These are phyloP conservation scores for Cutaneotrichosporon cyanovorans DNA, from an alignment of 1,284 basidiomycete genomes.

Conservation along the genomic window DNA sequence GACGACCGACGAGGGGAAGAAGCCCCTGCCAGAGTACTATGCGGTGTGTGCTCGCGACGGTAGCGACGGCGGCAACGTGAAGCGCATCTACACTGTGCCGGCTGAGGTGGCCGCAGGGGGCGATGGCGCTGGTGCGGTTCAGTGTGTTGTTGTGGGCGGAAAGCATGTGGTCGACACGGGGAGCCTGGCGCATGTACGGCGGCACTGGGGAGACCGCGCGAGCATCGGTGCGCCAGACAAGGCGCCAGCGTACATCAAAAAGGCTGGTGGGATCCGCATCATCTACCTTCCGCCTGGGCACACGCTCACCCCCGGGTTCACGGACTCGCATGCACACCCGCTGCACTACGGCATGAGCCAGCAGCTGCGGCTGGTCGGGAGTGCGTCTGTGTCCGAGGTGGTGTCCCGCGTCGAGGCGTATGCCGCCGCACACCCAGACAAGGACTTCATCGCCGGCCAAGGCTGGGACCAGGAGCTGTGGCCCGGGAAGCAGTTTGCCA, in stretches of 20 bases:
- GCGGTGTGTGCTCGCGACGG: constrained; percentile 33
- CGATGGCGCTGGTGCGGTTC: constrained; percentile 41
- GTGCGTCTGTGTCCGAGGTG: constrained; percentile 56
- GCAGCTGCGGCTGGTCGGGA: constrained; percentile 57
- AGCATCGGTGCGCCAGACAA: constrained; percentile 21
- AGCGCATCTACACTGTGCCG: constrained; percentile 31
- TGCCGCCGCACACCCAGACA: constrained; percentile 55
- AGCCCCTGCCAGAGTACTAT: constrained; percentile 25
- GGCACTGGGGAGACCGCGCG: constrained; percentile 38
- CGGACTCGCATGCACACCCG: constrained; percentile 62
- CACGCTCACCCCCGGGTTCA: constrained; percentile 40
- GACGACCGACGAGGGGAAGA: constrained; percentile 5
- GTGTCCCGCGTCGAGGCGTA: constrained; percentile 58
- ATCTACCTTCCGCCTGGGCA: constrained; percentile 32
- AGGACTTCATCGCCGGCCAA: constrained; percentile 71
- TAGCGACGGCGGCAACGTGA: constrained; percentile 24
- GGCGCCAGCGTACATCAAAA: constrained; percentile 20
- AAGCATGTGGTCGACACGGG: constrained; percentile 56
- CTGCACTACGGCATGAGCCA: constrained; percentile 47
- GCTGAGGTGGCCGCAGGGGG: constrained; percentile 16
- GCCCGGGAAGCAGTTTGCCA: constrained; percentile 61
- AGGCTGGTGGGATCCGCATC: constrained; percentile 34
- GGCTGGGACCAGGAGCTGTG: constrained; percentile 84
- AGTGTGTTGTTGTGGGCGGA: constrained; percentile 62
- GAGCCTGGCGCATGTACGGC: constrained; percentile 48